phyloP scores from a whole-genome alignment of 148 eudicot species.

The Pharnaceum exiguum region DNA sequence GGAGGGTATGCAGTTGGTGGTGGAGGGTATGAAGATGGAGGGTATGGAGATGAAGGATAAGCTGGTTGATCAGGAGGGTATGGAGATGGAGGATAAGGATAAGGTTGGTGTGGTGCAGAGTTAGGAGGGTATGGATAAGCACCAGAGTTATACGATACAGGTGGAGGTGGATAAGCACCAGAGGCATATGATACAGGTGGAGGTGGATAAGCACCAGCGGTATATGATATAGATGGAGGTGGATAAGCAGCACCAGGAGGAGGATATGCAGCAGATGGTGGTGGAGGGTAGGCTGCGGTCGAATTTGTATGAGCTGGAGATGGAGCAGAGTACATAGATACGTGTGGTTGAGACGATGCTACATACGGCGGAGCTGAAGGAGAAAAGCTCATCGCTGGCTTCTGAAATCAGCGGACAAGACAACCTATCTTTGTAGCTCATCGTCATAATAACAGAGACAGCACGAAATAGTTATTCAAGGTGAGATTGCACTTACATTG shows the following conservation, averaged over 20 bases:
- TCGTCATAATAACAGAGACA: background rate
- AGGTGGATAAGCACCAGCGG: constrained; percentile 30
- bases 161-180: no score
- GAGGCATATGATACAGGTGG: no score
- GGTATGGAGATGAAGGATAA: constrained; percentile 32
- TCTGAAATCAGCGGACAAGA: constrained; percentile 34
- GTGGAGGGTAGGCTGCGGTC: constrained; percentile 24
- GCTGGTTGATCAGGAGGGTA: constrained; percentile 1
- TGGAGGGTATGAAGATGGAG: constrained; percentile 38
- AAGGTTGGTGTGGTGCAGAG: constrained; percentile 37
- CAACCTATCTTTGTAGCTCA: background rate
- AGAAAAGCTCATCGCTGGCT: constrained; percentile 35
- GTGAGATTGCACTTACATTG: constrained; percentile 36
- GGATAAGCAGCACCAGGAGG: constrained; percentile 20
- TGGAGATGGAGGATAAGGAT: constrained; percentile 42
- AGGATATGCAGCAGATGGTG: constrained; percentile 23
- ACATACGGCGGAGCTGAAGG: constrained; percentile 61
- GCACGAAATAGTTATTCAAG: background rate
- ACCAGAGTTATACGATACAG: no score
- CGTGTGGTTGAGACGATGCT: constrained; percentile 36
- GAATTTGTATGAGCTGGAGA: constrained; percentile 25
- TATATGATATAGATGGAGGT: constrained; percentile 24
- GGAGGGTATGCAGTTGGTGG: constrained; percentile 38
- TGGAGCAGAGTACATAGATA: constrained; percentile 39
- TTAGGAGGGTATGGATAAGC: no score